Base-by-base conservation (phyloP, 1,139 yeast genomes). In the Candida anutae region DNA sequence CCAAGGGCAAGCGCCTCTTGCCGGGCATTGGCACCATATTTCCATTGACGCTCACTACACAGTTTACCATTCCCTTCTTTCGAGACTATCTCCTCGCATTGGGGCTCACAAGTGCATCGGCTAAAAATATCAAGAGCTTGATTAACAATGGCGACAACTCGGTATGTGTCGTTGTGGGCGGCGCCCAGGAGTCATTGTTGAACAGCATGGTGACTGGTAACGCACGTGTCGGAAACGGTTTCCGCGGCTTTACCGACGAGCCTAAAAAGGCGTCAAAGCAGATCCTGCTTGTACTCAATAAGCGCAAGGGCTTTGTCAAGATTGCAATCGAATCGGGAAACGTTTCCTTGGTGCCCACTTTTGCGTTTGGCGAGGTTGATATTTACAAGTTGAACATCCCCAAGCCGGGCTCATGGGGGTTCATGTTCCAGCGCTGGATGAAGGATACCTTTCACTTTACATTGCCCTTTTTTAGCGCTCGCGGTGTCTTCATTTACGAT, bases 351-450 rank as follows among this genome's bases (percentile, higher is more conserved):
- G 97, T 90, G 1, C 98, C 98, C 0, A 74, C 83, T 3, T 77
- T 83, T 52, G 94, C 87, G 15, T 90, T 90, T 60, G 98, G 98
- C 3, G 98, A 90, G 47, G 93, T 81, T 21, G 84, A 82, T 34
- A 58, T 84, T 22, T 85, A 79, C 52, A 73, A 77, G 33, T 74
- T 84, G 30, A 56, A 73, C 4, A 60, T 65, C 28, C 81, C 84
- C 6, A 60, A 43, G 43, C 55, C 70, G 46, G 48, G 70, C 41
- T 76, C 90, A 0, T 42, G 46, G 44, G 68, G 59, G 45, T 73
- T 45, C 41, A 64, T 59, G 30, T 51, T 82, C 32, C 97, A 88
- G 50, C 56, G 69, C 23, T 73, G 84, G 74, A 50, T 88, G 49
- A 88, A 90, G 45, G 62, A 62, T 22, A 65, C 59, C 23, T 69